Conservation (phyloP, 177 flowering plant genomes). For the Vitis hybrid region DNA sequence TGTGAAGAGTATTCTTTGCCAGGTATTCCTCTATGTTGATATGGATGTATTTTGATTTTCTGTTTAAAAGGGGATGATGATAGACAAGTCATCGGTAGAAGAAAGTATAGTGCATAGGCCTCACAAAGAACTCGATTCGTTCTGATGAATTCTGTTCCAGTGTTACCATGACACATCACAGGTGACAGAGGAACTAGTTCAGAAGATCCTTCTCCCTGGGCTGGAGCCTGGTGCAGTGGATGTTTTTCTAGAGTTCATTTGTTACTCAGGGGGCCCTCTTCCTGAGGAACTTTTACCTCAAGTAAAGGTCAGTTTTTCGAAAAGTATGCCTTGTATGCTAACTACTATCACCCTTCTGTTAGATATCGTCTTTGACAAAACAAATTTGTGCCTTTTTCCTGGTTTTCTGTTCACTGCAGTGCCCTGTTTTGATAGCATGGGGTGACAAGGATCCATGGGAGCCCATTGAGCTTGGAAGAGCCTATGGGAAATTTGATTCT, state of each 20-base stretch:
- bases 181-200: constrained; percentile 87
- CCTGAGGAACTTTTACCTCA: constrained; percentile 87
- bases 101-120: too few relatives aligned
- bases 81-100: too few relatives aligned
- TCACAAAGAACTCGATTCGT: background rate
- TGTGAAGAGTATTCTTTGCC: constrained; percentile 79
- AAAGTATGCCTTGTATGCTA: background rate
- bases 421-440: constrained; percentile 92
- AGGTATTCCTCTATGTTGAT: constrained; percentile 43
- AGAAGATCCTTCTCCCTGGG: constrained; percentile 81
- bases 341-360: background rate
- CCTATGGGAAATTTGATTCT: constrained; percentile 57
- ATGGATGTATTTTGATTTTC: background rate
- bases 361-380: too few relatives aligned
- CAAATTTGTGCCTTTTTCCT: background rate
- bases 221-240: constrained; percentile 94
- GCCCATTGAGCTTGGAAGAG: constrained; percentile 82
- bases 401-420: constrained; percentile 37
- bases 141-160: constrained; percentile 40
- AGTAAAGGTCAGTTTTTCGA: constrained; percentile 61
- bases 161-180: constrained; percentile 88
- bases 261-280: constrained; percentile 93
- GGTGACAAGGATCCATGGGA: constrained; percentile 99
- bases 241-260: constrained; percentile 87
- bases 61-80: too few relatives aligned